A percentile compares a stretch with the other conserved stretches of the same genome.
Evolutionary conservation across 2,329 filamentous ascomycete genomes (phyloP).

Genomic region (Pseudogymnoascus destructans): DNA sequence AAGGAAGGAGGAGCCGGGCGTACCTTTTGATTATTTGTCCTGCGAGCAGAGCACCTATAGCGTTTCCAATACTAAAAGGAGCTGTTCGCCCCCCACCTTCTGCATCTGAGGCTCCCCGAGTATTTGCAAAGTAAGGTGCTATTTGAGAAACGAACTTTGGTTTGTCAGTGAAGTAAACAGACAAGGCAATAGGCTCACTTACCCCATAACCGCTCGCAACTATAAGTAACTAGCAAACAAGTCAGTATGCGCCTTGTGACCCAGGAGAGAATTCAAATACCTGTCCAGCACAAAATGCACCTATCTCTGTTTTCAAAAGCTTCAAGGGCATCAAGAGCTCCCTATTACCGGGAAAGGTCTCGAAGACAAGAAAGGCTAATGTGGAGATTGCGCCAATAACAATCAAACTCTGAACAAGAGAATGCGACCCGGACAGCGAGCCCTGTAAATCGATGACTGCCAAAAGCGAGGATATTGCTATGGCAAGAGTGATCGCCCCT

Average conservation of each 20-base stretch:
- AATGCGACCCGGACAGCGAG: slow-evolving; percentile 14
- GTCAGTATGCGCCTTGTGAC: slow-evolving; percentile 6
- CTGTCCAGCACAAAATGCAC: slow-evolving; percentile 15
- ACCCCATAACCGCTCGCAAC: slow-evolving; percentile 16
- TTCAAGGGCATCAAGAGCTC: slow-evolving; percentile 16
- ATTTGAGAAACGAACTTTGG: slow-evolving; percentile 17
- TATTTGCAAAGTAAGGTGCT: slow-evolving; percentile 11
- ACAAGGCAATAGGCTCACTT: slow-evolving; percentile 5
- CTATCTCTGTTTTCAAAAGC: slow-evolving; percentile 16
- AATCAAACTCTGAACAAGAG: slow-evolving; percentile 12
- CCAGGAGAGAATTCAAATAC: slow-evolving; percentile 1
- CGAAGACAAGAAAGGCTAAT: slow-evolving; percentile 13
- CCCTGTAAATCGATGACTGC: slow-evolving; percentile 14
- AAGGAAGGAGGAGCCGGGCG: not conserved
- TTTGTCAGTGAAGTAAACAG: slow-evolving; percentile 5
- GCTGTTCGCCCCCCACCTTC: not conserved
- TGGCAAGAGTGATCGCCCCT: slow-evolving; percentile 16
- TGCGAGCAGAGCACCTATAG: not conserved
- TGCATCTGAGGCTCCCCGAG: slow-evolving; percentile 4
- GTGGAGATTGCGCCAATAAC: slow-evolving; percentile 12
- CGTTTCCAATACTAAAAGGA: slow-evolving; percentile 7
- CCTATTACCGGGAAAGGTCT: slow-evolving; percentile 15
- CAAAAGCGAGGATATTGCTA: slow-evolving; percentile 15
- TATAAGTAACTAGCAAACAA: slow-evolving; percentile 11
- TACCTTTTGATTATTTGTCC: slow-evolving; percentile 11